A percentile compares a stretch with the other conserved stretches of the same genome.
Conservation (phyloP, 83 land plant genomes). For the Diphasiastrum complanatum region DNA sequence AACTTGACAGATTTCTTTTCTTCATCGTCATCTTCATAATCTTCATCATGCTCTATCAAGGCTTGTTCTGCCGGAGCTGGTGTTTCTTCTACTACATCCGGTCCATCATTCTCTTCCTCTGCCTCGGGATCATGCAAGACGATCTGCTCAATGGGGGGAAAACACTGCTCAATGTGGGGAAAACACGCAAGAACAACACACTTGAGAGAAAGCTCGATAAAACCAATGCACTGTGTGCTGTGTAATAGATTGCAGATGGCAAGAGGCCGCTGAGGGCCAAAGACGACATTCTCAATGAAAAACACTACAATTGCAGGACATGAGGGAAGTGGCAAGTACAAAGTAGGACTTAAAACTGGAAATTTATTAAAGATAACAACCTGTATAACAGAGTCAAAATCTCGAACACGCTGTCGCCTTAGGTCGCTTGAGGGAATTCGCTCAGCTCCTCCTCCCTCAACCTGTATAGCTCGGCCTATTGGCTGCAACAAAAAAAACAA, state of each 20-base stretch:
- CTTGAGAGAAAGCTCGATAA: not conserved
- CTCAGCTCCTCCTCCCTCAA: conserved; percentile 78
- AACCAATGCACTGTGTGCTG: not conserved
- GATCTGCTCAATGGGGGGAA: too few relatives aligned
- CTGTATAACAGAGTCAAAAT: conserved; percentile 89
- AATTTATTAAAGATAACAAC: conserved; percentile 38
- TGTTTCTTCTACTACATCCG: too few relatives aligned
- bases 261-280: too few relatives aligned
- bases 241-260: not conserved
- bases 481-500: conserved; percentile 46
- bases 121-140: conserved; percentile 51
- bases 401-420: conserved; percentile 68
- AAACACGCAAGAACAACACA: conserved; percentile 13
- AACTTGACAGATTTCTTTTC: conserved; percentile 18
- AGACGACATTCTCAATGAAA: too few relatives aligned
- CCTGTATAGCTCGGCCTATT: conserved; percentile 90
- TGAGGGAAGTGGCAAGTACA: too few relatives aligned
- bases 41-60: conserved; percentile 27
- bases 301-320: too few relatives aligned
- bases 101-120: conserved; percentile 39
- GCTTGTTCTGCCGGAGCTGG: conserved; percentile 25
- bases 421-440: conserved; percentile 78
- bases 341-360: too few relatives aligned
- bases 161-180: too few relatives aligned
- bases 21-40: conserved; percentile 18